Percentiles rank a stretch among this genome's conserved stretches.
These are phyloP conservation scores for Hymenoscyphus albidus DNA, from an alignment of 2,329 filamentous ascomycete species.

Conservation along the genomic window DNA sequence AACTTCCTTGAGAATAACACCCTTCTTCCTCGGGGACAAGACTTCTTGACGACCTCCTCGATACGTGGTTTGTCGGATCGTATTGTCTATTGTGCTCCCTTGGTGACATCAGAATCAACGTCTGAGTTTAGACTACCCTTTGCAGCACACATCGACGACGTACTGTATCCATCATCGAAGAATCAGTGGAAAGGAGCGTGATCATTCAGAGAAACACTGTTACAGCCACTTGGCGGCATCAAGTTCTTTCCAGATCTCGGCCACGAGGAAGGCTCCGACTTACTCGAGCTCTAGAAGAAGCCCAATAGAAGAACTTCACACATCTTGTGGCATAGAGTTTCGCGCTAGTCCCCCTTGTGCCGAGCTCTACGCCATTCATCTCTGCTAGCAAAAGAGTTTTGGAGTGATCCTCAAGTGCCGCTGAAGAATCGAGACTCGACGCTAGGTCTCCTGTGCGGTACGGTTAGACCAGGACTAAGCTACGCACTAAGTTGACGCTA, in stretches of 20 bases:
- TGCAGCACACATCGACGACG: background rate
- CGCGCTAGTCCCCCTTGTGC: background rate
- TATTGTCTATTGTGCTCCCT: background rate
- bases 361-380: background rate
- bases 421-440: background rate
- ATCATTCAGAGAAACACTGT: background rate
- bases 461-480: background rate
- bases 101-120: background rate
- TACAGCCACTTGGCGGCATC: background rate
- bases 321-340: background rate
- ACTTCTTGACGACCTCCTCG: slow-evolving; percentile 4
- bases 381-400: background rate
- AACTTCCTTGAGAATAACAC: slow-evolving; percentile 3
- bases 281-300: too few species aligned
- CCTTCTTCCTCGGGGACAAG: slow-evolving; percentile 6
- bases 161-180: background rate
- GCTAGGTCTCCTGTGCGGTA: background rate
- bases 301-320: background rate
- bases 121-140: background rate
- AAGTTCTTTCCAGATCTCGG: background rate
- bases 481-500: slow-evolving; percentile 2
- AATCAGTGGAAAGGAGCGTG: background rate
- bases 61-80: background rate
- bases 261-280: too few species aligned
- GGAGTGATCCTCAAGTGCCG: background rate